Conservation (phyloP, 1,284 basidiomycete genomes). For the Cerrena zonata region DNA sequence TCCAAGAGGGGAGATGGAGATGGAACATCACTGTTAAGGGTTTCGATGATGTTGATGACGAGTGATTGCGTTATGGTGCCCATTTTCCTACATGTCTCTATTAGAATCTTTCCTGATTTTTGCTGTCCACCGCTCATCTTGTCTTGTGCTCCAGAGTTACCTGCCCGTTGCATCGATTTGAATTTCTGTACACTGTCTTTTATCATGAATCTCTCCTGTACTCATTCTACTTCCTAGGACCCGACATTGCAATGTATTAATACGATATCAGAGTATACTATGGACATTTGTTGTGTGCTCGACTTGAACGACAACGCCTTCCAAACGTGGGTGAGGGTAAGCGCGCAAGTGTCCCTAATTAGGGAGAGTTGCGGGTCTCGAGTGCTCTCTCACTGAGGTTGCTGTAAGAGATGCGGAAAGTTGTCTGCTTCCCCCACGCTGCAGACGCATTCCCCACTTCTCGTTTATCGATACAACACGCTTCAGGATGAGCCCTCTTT, state of each 20-base stretch:
- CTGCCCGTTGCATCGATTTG: neutral
- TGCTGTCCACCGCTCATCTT: neutral
- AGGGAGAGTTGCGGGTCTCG: too few relatives aligned
- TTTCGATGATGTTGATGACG: conserved; percentile 32
- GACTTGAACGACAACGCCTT: neutral
- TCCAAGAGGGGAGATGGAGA: conserved; percentile 79
- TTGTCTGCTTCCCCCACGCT: neutral
- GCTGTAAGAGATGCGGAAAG: too few relatives aligned
- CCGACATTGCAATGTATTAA: neutral
- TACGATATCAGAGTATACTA: neutral
- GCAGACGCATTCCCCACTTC: neutral
- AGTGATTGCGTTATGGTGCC: too few relatives aligned
- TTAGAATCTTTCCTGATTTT: too few relatives aligned
- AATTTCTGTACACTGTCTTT: neutral
- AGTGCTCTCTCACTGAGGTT: too few relatives aligned
- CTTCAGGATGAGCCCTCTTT: too few relatives aligned
- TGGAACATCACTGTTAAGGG: conserved; percentile 69
- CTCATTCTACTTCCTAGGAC: neutral
- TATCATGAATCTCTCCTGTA: neutral
- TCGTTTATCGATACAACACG: neutral
- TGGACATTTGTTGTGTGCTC: neutral
- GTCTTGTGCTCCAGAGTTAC: neutral
- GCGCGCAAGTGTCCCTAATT: neutral
- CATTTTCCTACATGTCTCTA: too few relatives aligned
- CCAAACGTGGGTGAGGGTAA: neutral